phyloP scores from a whole-genome alignment of 2,329 filamentous ascomycete species.

The Polytolypa hystricis region DNA sequence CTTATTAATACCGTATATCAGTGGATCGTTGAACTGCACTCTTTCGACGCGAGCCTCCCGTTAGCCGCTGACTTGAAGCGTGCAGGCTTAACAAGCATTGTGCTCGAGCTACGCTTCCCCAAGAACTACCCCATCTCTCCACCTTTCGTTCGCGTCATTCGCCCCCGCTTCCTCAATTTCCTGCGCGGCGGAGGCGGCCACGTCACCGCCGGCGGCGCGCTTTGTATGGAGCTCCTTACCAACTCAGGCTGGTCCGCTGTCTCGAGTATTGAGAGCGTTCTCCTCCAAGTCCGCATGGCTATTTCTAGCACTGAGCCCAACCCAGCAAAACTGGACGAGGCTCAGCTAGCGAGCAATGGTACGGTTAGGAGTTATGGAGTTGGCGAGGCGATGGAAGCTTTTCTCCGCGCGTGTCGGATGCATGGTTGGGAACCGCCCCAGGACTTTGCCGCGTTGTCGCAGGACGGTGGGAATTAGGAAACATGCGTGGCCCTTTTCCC shows the following conservation, averaged over 20 bases:
- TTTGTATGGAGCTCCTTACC: slow-evolving; percentile 77
- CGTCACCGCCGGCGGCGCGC: slow-evolving; percentile 70
- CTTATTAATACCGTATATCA: slow-evolving; percentile 68
- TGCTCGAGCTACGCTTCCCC: slow-evolving; percentile 74
- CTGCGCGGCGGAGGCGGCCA: slow-evolving; percentile 67
- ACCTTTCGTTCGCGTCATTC: slow-evolving; percentile 73
- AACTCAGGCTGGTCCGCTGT: slow-evolving; percentile 70
- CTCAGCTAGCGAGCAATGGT: slow-evolving; percentile 1
- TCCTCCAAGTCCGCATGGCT: slow-evolving; percentile 71
- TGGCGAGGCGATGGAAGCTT: slow-evolving; percentile 62
- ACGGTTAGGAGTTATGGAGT: slow-evolving; percentile 48
- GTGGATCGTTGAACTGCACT: slow-evolving; percentile 85
- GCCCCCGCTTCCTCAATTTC: slow-evolving; percentile 68
- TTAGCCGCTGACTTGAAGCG: slow-evolving; percentile 64
- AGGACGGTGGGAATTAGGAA: background rate
- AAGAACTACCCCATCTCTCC: slow-evolving; percentile 64
- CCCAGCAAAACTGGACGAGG: slow-evolving; percentile 55
- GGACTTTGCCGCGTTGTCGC: slow-evolving; percentile 40
- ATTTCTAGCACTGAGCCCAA: slow-evolving; percentile 56
- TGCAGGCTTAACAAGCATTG: slow-evolving; percentile 52
- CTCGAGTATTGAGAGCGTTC: slow-evolving; percentile 62
- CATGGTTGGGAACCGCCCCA: slow-evolving; percentile 66
- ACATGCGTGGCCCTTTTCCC: too few relatives aligned
- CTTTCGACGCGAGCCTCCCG: slow-evolving; percentile 58
- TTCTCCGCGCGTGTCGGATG: slow-evolving; percentile 50